phyloP scores from a whole-genome alignment of 106 monocot species.

The Dioscorea zingiberensis region DNA sequence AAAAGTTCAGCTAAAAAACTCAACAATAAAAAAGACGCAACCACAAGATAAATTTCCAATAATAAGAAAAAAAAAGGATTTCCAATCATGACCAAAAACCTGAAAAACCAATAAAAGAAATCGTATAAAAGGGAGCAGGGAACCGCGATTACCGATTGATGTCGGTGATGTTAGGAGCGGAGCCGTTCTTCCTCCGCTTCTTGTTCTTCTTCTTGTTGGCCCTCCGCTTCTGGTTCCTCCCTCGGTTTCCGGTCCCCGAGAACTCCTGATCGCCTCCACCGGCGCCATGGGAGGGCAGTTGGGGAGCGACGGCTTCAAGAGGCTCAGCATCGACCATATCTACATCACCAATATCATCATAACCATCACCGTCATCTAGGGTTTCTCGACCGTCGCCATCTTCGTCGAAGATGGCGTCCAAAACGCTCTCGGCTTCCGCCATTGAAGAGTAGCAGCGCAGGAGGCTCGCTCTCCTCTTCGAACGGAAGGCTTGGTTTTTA shows the following conservation, averaged over 20 bases:
- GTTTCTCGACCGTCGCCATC: constrained; percentile 7
- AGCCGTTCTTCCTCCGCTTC: constrained; percentile 21
- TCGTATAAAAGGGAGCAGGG: neutral
- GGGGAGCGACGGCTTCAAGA: neutral
- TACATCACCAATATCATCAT: constrained; percentile 13
- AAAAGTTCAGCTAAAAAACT: neutral
- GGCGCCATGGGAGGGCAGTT: neutral
- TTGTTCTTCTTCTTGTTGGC: constrained; percentile 38
- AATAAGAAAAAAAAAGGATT: neutral
- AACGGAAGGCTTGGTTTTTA: no score
- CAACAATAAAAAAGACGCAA: neutral
- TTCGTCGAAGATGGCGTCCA: constrained; percentile 5
- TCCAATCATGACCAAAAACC: no score
- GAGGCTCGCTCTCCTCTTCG: no score
- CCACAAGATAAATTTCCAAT: neutral
- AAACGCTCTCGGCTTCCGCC: constrained; percentile 13
- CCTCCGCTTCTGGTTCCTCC: neutral
- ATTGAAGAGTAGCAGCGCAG: neutral
- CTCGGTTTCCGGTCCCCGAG: neutral
- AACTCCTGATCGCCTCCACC: neutral
- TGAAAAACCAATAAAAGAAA: neutral
- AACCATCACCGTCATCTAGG: constrained; percentile 14
- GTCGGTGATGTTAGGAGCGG: constrained; percentile 29
- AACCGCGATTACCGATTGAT: constrained; percentile 33
- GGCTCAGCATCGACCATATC: constrained; percentile 33